Evolutionary conservation across 768 basidiomycete species (phyloP).

Genomic region (Podaxis carcinomalis): DNA sequence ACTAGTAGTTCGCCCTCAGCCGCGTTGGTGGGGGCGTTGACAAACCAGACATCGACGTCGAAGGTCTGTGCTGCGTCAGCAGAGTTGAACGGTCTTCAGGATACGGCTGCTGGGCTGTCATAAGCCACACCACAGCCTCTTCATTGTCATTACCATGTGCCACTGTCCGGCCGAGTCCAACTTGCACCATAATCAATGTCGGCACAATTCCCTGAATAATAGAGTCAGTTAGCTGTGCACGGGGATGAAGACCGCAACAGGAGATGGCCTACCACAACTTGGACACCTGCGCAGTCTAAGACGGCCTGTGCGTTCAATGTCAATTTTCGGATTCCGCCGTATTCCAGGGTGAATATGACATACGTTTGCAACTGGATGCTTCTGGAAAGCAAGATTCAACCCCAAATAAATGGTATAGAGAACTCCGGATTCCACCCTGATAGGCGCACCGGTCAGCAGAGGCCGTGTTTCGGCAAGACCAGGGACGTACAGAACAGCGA

Average conservation of each 20-base stretch:
- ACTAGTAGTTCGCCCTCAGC: neutral
- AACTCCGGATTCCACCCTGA: conserved; percentile 34
- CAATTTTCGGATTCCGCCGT: neutral
- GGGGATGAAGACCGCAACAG: neutral
- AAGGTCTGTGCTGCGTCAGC: neutral
- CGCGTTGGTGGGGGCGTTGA: neutral
- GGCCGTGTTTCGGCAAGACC: neutral
- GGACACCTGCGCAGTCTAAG: conserved; percentile 24
- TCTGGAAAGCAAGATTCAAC: conserved; percentile 24
- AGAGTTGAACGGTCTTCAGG: neutral
- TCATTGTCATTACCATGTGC: neutral
- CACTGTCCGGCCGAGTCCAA: conserved; percentile 25
- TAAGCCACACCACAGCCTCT: neutral
- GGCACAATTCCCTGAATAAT: conserved; percentile 27
- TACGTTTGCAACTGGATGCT: conserved; percentile 20
- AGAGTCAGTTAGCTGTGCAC: neutral
- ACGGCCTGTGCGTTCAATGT: conserved; percentile 1
- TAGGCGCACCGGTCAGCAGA: neutral
- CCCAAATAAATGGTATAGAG: conserved; percentile 33
- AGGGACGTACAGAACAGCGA: conserved; percentile 30
- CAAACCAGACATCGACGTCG: neutral
- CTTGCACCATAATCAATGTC: conserved; percentile 31
- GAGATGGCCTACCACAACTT: conserved; percentile 22
- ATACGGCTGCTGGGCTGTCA: neutral
- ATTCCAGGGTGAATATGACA: neutral